These are phyloP conservation scores for Fallopia convolvulus DNA, from an alignment of 148 eudicot species.

Conservation along the genomic window DNA sequence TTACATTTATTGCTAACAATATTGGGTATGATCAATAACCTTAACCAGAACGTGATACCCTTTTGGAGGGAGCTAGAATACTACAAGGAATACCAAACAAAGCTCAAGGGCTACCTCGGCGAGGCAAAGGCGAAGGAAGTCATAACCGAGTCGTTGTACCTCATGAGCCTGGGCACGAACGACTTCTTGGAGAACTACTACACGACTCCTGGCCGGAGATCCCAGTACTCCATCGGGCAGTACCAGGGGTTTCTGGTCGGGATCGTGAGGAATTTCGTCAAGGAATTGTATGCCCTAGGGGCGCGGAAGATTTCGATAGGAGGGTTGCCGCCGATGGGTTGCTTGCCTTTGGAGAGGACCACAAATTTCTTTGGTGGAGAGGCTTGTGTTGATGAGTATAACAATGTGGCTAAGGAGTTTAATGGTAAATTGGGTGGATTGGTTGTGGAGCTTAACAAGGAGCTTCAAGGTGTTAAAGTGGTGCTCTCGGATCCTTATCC, in stretches of 20 bases:
- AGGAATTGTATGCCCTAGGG: slow-evolving; percentile 34
- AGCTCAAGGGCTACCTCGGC: slow-evolving; percentile 38
- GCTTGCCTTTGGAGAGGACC: slow-evolving; percentile 67
- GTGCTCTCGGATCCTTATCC: slow-evolving; percentile 52
- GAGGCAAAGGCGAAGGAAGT: slow-evolving; percentile 33
- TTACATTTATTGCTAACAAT: slow-evolving; percentile 7
- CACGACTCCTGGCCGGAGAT: slow-evolving; percentile 27
- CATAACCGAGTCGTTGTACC: slow-evolving; percentile 42
- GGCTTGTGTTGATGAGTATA: slow-evolving; percentile 40
- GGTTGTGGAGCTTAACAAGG: slow-evolving; percentile 31
- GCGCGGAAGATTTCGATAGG: slow-evolving; percentile 46
- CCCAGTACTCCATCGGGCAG: slow-evolving; percentile 24
- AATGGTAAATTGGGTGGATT: slow-evolving; percentile 36
- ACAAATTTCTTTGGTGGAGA: slow-evolving; percentile 22
- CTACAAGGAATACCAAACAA: slow-evolving; percentile 61
- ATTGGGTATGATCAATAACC: not conserved
- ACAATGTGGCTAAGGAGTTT: slow-evolving; percentile 45
- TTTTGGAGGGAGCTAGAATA: slow-evolving; percentile 66
- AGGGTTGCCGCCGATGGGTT: slow-evolving; percentile 72
- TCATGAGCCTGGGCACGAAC: slow-evolving; percentile 67
- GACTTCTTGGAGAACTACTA: slow-evolving; percentile 85
- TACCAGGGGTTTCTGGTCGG: slow-evolving; percentile 38
- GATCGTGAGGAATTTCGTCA: slow-evolving; percentile 28
- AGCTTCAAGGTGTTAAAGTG: slow-evolving; percentile 30
- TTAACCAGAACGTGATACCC: slow-evolving; percentile 64